Conservation (phyloP, 345 rosid genomes). For the Gossypium rotundifolium region DNA sequence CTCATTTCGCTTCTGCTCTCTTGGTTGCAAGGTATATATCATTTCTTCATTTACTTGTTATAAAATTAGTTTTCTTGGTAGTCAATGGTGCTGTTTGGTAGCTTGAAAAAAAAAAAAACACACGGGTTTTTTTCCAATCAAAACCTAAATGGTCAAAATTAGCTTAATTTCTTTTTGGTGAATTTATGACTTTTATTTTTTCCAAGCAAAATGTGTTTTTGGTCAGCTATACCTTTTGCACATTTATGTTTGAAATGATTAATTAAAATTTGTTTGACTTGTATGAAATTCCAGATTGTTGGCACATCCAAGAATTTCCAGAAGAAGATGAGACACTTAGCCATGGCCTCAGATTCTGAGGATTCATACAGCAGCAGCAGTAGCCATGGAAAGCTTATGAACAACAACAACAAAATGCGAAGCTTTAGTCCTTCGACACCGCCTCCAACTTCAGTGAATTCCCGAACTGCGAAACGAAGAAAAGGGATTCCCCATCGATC, state of each 20-base stretch:
- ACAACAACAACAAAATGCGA: constrained; percentile 29
- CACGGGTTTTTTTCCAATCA: neutral
- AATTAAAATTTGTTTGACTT: neutral
- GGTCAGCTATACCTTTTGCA: no score
- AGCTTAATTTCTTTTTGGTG: neutral
- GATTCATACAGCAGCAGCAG: constrained; percentile 73
- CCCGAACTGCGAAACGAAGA: constrained; percentile 63
- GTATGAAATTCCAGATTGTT: constrained; percentile 35
- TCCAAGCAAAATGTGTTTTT: no score
- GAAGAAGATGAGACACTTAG: constrained; percentile 43
- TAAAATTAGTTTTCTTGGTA: neutral
- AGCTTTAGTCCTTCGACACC: constrained; percentile 86
- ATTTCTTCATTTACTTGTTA: no score
- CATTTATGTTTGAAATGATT: neutral
- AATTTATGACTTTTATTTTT: neutral
- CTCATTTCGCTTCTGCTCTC: constrained; percentile 92
- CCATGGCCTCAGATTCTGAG: constrained; percentile 57
- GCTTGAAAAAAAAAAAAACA: constrained; percentile 7
- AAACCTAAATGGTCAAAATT: neutral
- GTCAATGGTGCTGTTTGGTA: constrained; percentile 11
- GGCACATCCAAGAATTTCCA: constrained; percentile 54
- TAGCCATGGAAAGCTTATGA: constrained; percentile 34
- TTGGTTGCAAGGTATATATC: constrained; percentile 77
- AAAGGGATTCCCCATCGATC: constrained; percentile 94
- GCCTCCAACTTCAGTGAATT: constrained; percentile 48